Percentiles rank a stretch among this genome's conserved stretches.
Evolutionary conservation across 768 basidiomycete species (phyloP).

Genomic region (Phaeotremella skinneri): DNA sequence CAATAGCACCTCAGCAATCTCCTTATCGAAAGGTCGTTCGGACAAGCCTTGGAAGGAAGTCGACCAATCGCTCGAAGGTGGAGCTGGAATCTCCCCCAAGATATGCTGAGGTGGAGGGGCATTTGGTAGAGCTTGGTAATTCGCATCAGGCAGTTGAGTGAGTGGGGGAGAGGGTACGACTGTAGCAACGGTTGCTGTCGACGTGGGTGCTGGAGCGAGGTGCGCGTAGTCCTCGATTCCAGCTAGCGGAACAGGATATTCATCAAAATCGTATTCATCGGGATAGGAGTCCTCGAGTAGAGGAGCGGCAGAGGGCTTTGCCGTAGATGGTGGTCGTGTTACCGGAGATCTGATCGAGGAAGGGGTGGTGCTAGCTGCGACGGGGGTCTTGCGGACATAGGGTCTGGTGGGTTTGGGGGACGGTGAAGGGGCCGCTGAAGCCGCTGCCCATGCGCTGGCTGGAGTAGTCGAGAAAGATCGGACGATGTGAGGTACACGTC

Average conservation of each 20-base stretch:
- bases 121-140: constrained; percentile 16
- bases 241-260: constrained; percentile 15
- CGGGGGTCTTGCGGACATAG: constrained; percentile 18
- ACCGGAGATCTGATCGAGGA: constrained; percentile 12
- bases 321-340: not conserved
- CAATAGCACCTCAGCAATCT: constrained; percentile 68
- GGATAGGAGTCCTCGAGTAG: not conserved
- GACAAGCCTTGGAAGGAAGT: constrained; percentile 81
- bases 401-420: not conserved
- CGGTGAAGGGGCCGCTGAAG: constrained; percentile 6
- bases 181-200: not conserved
- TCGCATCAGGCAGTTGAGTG: constrained; percentile 16
- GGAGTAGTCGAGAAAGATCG: constrained; percentile 3
- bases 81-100: constrained; percentile 13
- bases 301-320: not conserved
- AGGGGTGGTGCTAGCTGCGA: constrained; percentile 5
- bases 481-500: not conserved
- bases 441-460: constrained; percentile 5
- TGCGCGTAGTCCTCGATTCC: constrained; percentile 31
- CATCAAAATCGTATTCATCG: constrained; percentile 18
- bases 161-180: constrained; percentile 25
- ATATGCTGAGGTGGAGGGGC: constrained; percentile 1
- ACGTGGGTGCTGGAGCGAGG: constrained; percentile 12
- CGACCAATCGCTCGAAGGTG: constrained; percentile 66
- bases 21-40: constrained; percentile 69